phyloP scores from a whole-genome alignment of 23 red algal genomes.

The Porphyridium purpureum region DNA sequence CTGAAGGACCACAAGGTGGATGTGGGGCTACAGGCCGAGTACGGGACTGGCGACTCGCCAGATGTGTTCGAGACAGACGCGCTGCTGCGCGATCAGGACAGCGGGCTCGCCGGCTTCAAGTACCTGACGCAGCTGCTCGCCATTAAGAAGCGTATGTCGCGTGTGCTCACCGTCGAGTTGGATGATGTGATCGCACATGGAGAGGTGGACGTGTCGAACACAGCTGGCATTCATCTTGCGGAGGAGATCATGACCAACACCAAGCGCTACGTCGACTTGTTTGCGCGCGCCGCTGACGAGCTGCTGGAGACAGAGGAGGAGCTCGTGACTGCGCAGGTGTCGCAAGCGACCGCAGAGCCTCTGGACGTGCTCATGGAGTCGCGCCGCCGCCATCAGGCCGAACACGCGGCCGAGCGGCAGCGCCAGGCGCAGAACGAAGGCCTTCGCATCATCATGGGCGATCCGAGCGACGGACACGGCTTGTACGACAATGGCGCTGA shows the following conservation, averaged over 20 bases:
- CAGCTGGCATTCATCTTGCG: conserved; percentile 11
- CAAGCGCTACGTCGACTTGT: conserved; percentile 53
- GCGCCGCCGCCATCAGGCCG: no score
- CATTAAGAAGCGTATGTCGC: conserved; percentile 11
- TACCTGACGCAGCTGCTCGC: conserved; percentile 19
- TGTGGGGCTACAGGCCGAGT: background rate
- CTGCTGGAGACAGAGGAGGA: conserved; percentile 31
- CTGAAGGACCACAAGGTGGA: background rate
- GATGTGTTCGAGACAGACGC: background rate
- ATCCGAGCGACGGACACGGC: conserved; percentile 14
- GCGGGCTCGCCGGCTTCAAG: conserved; percentile 4
- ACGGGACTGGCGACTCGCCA: background rate
- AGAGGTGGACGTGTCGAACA: conserved; percentile 4
- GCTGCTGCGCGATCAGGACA: background rate
- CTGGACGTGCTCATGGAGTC: conserved; percentile 49
- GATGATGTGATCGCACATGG: conserved; percentile 37
- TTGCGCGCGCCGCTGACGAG: conserved; percentile 80
- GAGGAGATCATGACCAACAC: conserved; percentile 54
- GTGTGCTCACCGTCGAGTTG: conserved; percentile 14
- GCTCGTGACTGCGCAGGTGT: background rate
- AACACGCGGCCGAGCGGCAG: conserved; percentile 42
- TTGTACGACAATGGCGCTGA: conserved; percentile 49
- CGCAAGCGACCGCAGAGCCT: conserved; percentile 19
- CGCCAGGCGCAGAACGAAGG: conserved; percentile 14
- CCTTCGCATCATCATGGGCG: conserved; percentile 8